These are phyloP conservation scores for Actinomortierella ambigua DNA, from an alignment of 371 early-diverging fungal species.

Conservation along the genomic window DNA sequence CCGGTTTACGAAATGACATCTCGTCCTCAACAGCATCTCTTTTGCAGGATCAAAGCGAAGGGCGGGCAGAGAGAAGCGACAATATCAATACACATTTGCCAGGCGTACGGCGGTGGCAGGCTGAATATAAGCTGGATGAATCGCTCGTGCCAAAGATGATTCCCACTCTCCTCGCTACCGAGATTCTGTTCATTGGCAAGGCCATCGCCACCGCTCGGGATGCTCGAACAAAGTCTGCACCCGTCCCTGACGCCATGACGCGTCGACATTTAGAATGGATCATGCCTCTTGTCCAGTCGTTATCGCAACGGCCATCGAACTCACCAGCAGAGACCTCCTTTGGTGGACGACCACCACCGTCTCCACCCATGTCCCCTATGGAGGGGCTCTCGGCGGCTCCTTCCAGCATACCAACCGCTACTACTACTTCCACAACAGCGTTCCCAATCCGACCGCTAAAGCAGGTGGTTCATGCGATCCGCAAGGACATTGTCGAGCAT, in stretches of 20 bases:
- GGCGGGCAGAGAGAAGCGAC: slow-evolving; percentile 11
- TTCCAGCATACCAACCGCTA: too few relatives aligned
- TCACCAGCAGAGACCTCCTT: too few relatives aligned
- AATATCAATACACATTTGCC: slow-evolving; percentile 6
- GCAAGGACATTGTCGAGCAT: slow-evolving; percentile 66
- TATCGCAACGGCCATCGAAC: too few relatives aligned
- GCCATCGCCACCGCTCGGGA: slow-evolving; percentile 65
- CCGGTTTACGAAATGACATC: neutral
- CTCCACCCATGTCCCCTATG: too few relatives aligned
- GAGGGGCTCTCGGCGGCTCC: too few relatives aligned
- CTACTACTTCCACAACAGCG: too few relatives aligned
- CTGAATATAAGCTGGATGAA: slow-evolving; percentile 56
- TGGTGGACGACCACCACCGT: too few relatives aligned
- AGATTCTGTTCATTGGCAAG: slow-evolving; percentile 78
- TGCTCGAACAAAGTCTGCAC: slow-evolving; percentile 32
- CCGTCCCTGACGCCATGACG: slow-evolving; percentile 54
- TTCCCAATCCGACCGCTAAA: neutral
- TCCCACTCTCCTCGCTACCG: slow-evolving; percentile 54
- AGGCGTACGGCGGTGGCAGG: slow-evolving; percentile 46
- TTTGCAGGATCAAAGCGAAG: neutral
- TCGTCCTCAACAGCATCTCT: slow-evolving; percentile 3
- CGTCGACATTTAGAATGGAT: slow-evolving; percentile 49
- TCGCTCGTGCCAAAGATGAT: slow-evolving; percentile 60
- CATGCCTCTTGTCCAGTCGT: slow-evolving; percentile 16
- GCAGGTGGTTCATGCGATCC: slow-evolving; percentile 52